These are phyloP conservation scores for Botrytis tulipae DNA, from an alignment of 2,329 filamentous ascomycete genomes.

Conservation along the genomic window DNA sequence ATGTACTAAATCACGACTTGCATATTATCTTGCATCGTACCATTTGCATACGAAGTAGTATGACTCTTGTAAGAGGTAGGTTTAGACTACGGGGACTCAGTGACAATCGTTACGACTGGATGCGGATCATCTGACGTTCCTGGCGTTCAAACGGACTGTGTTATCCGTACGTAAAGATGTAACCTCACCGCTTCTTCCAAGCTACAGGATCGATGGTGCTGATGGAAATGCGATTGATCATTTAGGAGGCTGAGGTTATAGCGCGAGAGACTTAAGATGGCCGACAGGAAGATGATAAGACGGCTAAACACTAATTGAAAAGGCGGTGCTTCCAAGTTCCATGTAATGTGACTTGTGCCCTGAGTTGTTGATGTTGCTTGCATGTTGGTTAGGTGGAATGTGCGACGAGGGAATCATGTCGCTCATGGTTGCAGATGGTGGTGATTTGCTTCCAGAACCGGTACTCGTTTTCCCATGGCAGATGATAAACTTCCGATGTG, in stretches of 20 bases:
- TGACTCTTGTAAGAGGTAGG: background rate
- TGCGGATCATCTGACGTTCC: constrained; percentile 12
- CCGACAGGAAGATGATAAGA: constrained; percentile 1
- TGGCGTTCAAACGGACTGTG: background rate
- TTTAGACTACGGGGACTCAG: constrained; percentile 5
- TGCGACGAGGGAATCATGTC: background rate
- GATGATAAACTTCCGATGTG: constrained; percentile 6
- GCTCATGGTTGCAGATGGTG: constrained; percentile 2
- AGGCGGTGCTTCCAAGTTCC: background rate
- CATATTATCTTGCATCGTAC: background rate
- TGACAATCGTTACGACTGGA: background rate
- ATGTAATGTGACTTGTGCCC: constrained; percentile 4
- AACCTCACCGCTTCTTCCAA: constrained; percentile 12
- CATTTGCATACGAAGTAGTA: background rate
- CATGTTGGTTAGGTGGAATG: background rate
- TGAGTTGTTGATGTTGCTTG: background rate
- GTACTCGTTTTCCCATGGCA: background rate
- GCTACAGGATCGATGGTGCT: background rate
- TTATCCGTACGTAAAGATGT: background rate
- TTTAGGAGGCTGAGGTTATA: constrained; percentile 1
- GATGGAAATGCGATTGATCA: background rate
- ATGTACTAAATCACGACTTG: background rate
- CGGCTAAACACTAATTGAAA: constrained; percentile 6
- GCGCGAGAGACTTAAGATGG: background rate
- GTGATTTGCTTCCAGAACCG: constrained; percentile 13